Percentiles rank a stretch among this genome's conserved stretches.
Conservation (phyloP, 306 rosid species). For the Medicago lupulina region DNA sequence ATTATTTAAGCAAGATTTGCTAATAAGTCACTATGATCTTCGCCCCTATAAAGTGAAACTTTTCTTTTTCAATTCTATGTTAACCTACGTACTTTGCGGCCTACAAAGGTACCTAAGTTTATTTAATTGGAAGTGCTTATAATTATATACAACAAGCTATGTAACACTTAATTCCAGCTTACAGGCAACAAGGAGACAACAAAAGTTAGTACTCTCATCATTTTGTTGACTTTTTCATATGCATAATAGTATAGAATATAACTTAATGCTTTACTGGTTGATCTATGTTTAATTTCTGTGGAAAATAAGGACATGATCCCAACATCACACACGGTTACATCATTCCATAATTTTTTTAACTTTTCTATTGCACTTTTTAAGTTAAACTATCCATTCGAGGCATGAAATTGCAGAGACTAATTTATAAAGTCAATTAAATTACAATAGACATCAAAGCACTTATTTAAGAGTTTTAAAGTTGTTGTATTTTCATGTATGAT, state of each 20-base stretch:
- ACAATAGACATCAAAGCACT: too few species aligned
- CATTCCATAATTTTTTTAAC: background rate
- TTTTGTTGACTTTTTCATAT: slow-evolving; percentile 42
- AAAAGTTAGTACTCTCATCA: slow-evolving; percentile 47
- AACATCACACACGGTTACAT: slow-evolving; percentile 50
- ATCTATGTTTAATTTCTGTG: slow-evolving; percentile 43
- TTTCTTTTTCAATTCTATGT: slow-evolving; percentile 42
- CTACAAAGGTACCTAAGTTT: slow-evolving; percentile 44
- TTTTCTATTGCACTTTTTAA: too few species aligned
- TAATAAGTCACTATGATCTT: slow-evolving; percentile 49
- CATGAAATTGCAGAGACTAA: too few species aligned
- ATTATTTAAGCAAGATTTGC: slow-evolving; percentile 42
- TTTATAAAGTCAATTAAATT: too few species aligned
- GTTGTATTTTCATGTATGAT: too few species aligned
- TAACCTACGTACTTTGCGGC: slow-evolving; percentile 54
- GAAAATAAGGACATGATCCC: slow-evolving; percentile 59
- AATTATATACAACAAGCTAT: slow-evolving; percentile 45
- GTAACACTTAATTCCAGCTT: slow-evolving; percentile 61
- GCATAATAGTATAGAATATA: slow-evolving; percentile 11
- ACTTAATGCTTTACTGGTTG: slow-evolving; percentile 18
- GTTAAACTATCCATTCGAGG: too few species aligned
- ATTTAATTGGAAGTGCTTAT: slow-evolving; percentile 34
- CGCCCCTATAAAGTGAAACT: slow-evolving; percentile 46
- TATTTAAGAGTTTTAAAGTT: too few species aligned
- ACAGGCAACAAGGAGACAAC: slow-evolving; percentile 72